Evolutionary conservation across 2,329 filamentous ascomycete species (phyloP), one percentile per base, ranked within the genome.

Genomic region (Plectosphaerella sp.): DNA sequence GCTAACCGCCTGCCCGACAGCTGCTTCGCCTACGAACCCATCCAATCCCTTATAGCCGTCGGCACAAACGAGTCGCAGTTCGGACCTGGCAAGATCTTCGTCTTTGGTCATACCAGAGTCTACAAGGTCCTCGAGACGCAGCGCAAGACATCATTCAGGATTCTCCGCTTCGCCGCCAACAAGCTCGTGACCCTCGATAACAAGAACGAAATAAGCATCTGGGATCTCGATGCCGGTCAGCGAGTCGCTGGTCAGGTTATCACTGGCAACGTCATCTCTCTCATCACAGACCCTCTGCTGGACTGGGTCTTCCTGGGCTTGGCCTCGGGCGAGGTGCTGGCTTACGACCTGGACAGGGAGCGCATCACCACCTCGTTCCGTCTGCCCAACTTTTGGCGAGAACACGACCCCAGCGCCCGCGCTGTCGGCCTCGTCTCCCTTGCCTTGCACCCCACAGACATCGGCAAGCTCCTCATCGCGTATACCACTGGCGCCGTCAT

Each of bases 251-350:
- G 83, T 35, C 87, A 91, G 64, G 83, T 88, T 4, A 86, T 91
- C 10, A 89, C 91, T 1, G 91, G 90, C 6, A 79, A 84, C 47
- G 89, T 92, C 18, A 86, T 83, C 14, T 80, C 83, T 33, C 67
- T 97, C 62, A 78, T 88, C 52, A 91, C 88, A 8, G 94, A 99
- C 66, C 91, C 93, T 1, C 89, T 90, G 72, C 77, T 99, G 54
- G 94, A 99, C 68, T 99, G 95, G 84, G 91, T 87, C 37, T 87
- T 99, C 56, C 75, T 97, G 45, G 94, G 91, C 12, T 74, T 91
- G 56, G 84, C 89, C 57, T 89, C 81, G 63, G 91, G 93, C 54
- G 92, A 97, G 53, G 78, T 97, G 11, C 79, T 93, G 54, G 90
- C 91, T n/a, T 99, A 93, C 66, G 94, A 99, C 67, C 77, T 99